These are phyloP conservation scores for Metschnikowia amazonensis DNA, from an alignment of 805 yeast species.

Conservation along the genomic window DNA sequence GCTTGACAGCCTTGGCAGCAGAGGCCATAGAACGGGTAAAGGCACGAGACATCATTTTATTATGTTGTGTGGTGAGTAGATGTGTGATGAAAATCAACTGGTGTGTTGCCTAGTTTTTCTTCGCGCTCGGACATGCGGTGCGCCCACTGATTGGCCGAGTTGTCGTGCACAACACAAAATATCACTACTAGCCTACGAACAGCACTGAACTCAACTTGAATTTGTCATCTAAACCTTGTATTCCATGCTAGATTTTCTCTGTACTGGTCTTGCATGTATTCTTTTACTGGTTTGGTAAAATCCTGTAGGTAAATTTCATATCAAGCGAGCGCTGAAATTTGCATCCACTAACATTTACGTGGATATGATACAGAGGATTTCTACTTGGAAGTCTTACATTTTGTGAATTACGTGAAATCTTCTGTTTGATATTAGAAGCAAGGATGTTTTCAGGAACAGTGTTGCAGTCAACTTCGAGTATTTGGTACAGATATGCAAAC, in stretches of 20 bases:
- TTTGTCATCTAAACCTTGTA: too few relatives aligned
- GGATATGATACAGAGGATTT: too few relatives aligned
- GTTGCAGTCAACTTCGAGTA: too few relatives aligned
- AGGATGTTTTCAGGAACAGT: too few relatives aligned
- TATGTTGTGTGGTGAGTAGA: conserved; percentile 3
- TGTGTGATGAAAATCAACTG: conserved; percentile 1
- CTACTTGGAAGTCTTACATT: too few relatives aligned
- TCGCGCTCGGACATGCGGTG: conserved; percentile 11
- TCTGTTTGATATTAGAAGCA: too few relatives aligned
- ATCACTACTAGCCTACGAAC: neutral
- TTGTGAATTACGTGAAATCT: too few relatives aligned
- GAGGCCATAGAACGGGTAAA: conserved; percentile 72
- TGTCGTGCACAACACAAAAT: conserved; percentile 11
- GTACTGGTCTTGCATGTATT: neutral
- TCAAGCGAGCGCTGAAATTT: neutral
- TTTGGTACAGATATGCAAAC: too few relatives aligned
- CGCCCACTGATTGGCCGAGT: conserved; percentile 11
- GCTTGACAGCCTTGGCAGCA: conserved; percentile 61
- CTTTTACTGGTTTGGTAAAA: neutral
- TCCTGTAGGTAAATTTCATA: neutral
- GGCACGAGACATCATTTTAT: conserved; percentile 56
- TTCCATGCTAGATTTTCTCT: neutral
- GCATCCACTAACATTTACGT: neutral
- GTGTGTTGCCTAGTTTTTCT: conserved; percentile 7
- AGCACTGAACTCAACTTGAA: neutral